Conservation (phyloP, 345 rosid species). For the Alliaria petiolata region DNA sequence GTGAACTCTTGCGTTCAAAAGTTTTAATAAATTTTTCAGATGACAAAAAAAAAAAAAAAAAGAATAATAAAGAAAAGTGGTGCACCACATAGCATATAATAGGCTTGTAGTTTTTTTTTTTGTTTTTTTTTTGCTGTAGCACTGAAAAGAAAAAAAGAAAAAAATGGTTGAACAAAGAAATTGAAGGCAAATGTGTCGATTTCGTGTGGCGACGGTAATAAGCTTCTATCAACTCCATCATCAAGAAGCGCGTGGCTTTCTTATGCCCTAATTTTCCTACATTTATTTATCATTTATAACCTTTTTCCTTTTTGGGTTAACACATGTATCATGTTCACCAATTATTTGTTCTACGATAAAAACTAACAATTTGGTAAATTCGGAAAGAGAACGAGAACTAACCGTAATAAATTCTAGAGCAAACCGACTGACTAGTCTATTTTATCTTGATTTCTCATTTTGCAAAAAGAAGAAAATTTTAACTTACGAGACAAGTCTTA, state of each 20-base stretch:
- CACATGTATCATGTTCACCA: constrained; percentile 23
- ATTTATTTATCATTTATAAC: neutral
- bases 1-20: too few species aligned
- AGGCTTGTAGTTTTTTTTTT: neutral
- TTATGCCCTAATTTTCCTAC: neutral
- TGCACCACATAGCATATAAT: neutral
- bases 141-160: neutral
- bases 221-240: neutral
- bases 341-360: neutral
- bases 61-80: neutral
- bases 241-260: constrained; percentile 19
- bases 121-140: neutral
- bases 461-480: neutral
- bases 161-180: neutral
- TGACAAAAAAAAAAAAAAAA: too few species aligned
- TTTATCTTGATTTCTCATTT: constrained; percentile 1
- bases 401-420: constrained; percentile 12
- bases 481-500: neutral
- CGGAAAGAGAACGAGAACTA: constrained; percentile 25
- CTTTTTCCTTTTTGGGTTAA: constrained; percentile 12
- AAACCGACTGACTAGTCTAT: neutral
- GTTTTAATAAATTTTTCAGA: too few species aligned
- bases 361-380: constrained; percentile 21
- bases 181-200: neutral
- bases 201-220: neutral